Conservation (phyloP, 1,284 basidiomycete genomes). For the Leccinum solheimii region DNA sequence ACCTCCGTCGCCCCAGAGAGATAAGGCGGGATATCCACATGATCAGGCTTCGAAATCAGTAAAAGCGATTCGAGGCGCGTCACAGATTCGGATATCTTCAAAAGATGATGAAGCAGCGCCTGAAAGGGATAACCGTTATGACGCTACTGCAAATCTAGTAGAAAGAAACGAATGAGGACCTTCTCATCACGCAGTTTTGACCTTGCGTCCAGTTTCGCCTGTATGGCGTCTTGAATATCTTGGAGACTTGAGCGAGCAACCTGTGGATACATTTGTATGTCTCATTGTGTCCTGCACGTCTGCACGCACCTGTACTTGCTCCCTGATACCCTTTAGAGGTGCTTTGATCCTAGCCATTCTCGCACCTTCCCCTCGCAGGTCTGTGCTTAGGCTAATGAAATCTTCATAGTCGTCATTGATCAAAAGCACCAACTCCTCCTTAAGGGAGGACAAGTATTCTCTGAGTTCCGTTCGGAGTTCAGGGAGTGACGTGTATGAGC, state of each 20-base stretch:
- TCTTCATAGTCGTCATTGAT: constrained; percentile 99
- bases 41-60: constrained; percentile 47
- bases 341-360: constrained; percentile 65
- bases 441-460: constrained; percentile 79
- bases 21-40: constrained; percentile 24
- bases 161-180: constrained; percentile 42
- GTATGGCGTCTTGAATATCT: constrained; percentile 69
- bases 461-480: constrained; percentile 87
- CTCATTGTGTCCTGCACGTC: neutral
- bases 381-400: constrained; percentile 93
- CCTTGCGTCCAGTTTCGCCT: constrained; percentile 74
- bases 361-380: constrained; percentile 79
- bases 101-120: constrained; percentile 79
- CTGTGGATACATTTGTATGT: constrained; percentile 37
- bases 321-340: constrained; percentile 65
- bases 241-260: constrained; percentile 64
- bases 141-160: constrained; percentile 2
- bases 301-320: constrained; percentile 64
- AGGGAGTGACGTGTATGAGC: constrained; percentile 82
- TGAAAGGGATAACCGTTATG: constrained; percentile 33
- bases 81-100: constrained; percentile 88
- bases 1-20: constrained; percentile 24
- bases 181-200: constrained; percentile 81
- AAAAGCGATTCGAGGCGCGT: constrained; percentile 81
- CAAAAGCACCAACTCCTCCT: constrained; percentile 90